Percentiles rank a stretch among this genome's conserved stretches.
Conservation (phyloP, 2,329 filamentous ascomycete species). For the Amauroascus niger region DNA sequence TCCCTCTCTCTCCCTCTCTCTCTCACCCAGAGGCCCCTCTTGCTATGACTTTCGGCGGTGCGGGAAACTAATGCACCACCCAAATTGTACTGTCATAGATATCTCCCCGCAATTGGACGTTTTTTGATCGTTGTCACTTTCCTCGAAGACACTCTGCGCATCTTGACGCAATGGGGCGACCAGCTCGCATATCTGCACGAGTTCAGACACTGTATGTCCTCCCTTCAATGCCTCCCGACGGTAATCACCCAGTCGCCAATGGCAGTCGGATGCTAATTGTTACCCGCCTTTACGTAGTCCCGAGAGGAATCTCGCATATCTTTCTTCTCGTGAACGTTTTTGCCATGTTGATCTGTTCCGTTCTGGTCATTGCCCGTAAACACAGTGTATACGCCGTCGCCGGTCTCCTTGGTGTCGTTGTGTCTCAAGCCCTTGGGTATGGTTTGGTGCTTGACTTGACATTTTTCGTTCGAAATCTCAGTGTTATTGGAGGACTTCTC, state of each 20-base stretch:
- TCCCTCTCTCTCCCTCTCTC: neutral
- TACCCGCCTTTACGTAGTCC: constrained; percentile 53
- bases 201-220: constrained; percentile 75
- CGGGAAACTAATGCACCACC: constrained; percentile 6
- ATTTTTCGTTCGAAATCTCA: constrained; percentile 98
- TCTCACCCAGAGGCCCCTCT: too few relatives aligned
- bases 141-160: constrained; percentile 89
- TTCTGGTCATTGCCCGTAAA: constrained; percentile 81
- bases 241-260: neutral
- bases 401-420: constrained; percentile 80
- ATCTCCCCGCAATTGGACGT: constrained; percentile 87
- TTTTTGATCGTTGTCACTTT: constrained; percentile 98
- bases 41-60: too few relatives aligned
- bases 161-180: constrained; percentile 94
- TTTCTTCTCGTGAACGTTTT: constrained; percentile 88
- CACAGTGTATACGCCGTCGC: constrained; percentile 86
- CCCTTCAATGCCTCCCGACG: neutral
- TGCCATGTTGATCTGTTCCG: constrained; percentile 73
- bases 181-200: constrained; percentile 88
- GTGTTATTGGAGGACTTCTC: constrained; percentile 89
- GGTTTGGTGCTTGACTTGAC: constrained; percentile 98
- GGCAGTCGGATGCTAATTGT: neutral
- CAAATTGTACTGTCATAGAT: constrained; percentile 45
- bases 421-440: constrained; percentile 91
- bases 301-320: constrained; percentile 74